These are phyloP conservation scores for Tylopilus rubrobrunneus DNA, from an alignment of 768 basidiomycete species.

Conservation along the genomic window DNA sequence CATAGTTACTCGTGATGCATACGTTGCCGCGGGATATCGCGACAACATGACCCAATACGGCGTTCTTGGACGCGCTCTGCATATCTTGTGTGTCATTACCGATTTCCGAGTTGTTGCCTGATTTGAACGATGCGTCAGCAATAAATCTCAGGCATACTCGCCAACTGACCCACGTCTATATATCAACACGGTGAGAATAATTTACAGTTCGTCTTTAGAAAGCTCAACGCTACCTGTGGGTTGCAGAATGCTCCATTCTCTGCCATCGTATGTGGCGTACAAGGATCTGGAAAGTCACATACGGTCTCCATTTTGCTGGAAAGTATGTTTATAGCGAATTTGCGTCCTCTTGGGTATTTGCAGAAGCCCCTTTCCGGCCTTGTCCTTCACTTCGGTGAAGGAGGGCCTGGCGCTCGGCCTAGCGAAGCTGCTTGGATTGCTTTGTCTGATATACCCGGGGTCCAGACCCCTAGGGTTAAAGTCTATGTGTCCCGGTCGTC, in stretches of 20 bases:
- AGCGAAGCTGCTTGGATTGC: conserved; percentile 66
- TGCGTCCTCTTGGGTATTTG: conserved; percentile 46
- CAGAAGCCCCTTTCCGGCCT: conserved; percentile 57
- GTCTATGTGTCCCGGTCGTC: conserved; percentile 64
- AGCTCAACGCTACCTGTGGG: neutral
- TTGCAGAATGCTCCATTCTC: conserved; percentile 69
- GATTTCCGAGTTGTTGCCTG: neutral
- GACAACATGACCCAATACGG: conserved; percentile 54
- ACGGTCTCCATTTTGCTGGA: conserved; percentile 67
- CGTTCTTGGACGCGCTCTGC: conserved; percentile 48
- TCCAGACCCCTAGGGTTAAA: conserved; percentile 31
- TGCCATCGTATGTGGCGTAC: conserved; percentile 71
- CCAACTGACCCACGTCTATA: conserved; percentile 54
- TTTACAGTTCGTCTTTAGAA: neutral
- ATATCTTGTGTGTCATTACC: conserved; percentile 39
- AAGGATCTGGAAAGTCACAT: conserved; percentile 75
- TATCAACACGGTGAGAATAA: conserved; percentile 54
- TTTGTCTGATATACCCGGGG: conserved; percentile 31
- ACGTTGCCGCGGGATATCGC: conserved; percentile 30
- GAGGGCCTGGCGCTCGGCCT: conserved; percentile 52
- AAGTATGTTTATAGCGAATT: conserved; percentile 59
- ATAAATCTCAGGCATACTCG: conserved; percentile 26
- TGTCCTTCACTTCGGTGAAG: conserved; percentile 68
- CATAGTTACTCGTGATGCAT: conserved; percentile 49
- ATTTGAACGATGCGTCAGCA: conserved; percentile 14